A percentile compares a stretch with the other conserved stretches of the same genome.
Conservation (phyloP, 2,329 filamentous ascomycete species). For the Cadophora sp. region DNA sequence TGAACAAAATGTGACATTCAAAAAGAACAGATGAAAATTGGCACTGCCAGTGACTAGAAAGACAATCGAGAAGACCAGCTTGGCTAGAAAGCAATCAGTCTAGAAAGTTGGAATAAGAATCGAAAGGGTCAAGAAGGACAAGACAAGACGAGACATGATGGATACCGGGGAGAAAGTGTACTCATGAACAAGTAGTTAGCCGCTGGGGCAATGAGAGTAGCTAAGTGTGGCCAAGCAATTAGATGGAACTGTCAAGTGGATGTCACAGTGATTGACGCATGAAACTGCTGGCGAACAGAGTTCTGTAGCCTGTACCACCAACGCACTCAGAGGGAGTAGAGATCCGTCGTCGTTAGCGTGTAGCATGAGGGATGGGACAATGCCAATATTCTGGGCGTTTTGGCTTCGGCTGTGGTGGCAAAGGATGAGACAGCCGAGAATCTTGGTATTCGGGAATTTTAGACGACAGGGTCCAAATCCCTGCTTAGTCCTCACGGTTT, state of each 20-base stretch:
- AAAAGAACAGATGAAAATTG: slow-evolving; percentile 20
- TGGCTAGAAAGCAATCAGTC: slow-evolving; percentile 10
- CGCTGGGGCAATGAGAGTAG: background rate
- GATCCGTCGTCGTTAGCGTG: background rate
- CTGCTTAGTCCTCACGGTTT: slow-evolving; percentile 1
- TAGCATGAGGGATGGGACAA: slow-evolving; percentile 3
- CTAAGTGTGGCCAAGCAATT: slow-evolving; percentile 4
- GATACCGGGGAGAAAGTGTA: background rate
- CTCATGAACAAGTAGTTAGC: slow-evolving; percentile 2
- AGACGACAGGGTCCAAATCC: background rate
- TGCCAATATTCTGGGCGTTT: slow-evolving; percentile 21
- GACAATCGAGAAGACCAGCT: slow-evolving; percentile 13
- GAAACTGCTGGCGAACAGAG: background rate
- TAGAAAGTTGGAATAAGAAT: background rate
- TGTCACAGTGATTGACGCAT: background rate
- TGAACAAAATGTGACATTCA: background rate
- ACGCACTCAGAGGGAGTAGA: background rate
- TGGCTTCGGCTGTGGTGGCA: slow-evolving; percentile 2
- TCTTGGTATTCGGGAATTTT: slow-evolving; percentile 8
- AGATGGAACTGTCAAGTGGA: slow-evolving; percentile 11
- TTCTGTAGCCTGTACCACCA: background rate
- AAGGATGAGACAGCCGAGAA: slow-evolving; percentile 11
- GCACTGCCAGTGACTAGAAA: slow-evolving; percentile 1
- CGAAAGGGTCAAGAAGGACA: slow-evolving; percentile 7
- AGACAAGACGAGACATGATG: slow-evolving; percentile 2